These are phyloP conservation scores for Ganoderma lingzhi DNA, from an alignment of 1,284 basidiomycete species.

Conservation along the genomic window DNA sequence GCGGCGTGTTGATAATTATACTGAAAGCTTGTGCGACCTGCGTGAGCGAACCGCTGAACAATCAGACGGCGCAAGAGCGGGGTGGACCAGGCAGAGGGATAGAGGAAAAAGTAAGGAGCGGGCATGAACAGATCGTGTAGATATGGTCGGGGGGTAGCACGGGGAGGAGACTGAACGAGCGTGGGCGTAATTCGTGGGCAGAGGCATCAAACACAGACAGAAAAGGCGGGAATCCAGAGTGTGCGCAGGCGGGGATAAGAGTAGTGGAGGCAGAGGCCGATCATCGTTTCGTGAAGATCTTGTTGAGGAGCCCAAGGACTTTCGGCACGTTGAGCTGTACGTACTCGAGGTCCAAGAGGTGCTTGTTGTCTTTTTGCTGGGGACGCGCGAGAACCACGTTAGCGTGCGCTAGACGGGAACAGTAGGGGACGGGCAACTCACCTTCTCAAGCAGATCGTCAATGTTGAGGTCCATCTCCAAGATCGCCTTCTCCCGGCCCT, in stretches of 20 bases:
- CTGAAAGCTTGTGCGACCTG: background rate
- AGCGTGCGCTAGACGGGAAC: background rate
- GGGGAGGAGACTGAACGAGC: conserved; percentile 23
- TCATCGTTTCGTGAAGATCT: conserved; percentile 89
- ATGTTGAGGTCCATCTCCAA: conserved; percentile 99
- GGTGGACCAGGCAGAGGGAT: conserved; percentile 1
- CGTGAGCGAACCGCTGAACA: conserved; percentile 1
- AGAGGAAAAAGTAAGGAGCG: conserved; percentile 13
- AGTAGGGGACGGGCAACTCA: conserved; percentile 41
- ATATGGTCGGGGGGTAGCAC: conserved; percentile 28
- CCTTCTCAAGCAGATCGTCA: conserved; percentile 97
- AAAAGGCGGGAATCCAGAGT: background rate
- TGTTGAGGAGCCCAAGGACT: conserved; percentile 90
- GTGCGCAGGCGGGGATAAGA: background rate
- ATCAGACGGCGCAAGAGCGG: background rate
- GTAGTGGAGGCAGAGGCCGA: conserved; percentile 17
- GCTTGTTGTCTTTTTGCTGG: conserved; percentile 98
- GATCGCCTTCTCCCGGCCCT: conserved; percentile 98
- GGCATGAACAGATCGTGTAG: conserved; percentile 25
- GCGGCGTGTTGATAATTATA: conserved; percentile 18
- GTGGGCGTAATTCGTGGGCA: conserved; percentile 25
- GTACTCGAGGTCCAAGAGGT: conserved; percentile 95
- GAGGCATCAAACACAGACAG: conserved; percentile 16
- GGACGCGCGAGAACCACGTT: conserved; percentile 21
- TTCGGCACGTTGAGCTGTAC: conserved; percentile 97